These are phyloP conservation scores for Amauroascus niger DNA, from an alignment of 2,329 filamentous ascomycete species.

Conservation along the genomic window DNA sequence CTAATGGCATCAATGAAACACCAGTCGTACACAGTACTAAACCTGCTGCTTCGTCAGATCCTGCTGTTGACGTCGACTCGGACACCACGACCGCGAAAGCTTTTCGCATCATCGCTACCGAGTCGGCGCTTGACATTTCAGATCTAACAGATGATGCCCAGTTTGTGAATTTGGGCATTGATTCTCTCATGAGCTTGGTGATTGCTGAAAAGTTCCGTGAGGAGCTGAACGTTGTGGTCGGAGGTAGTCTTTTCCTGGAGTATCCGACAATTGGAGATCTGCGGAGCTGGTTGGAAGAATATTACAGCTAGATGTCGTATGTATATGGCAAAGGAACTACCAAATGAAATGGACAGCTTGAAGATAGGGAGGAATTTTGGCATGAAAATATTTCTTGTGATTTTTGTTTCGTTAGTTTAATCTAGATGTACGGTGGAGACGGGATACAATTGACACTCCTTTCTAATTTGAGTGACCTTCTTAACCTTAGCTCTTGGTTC, in stretches of 20 bases:
- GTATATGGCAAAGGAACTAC: not conserved
- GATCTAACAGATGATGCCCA: conserved; percentile 11
- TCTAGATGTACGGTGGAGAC: too few species aligned
- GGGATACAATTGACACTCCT: too few species aligned
- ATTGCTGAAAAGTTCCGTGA: conserved; percentile 27
- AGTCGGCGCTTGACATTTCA: conserved; percentile 7
- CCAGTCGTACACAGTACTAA: not conserved
- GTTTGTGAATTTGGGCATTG: conserved; percentile 27
- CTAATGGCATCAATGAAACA: not conserved
- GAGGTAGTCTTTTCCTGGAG: conserved; percentile 5
- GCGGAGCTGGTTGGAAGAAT: conserved; percentile 1
- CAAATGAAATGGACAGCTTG: too few species aligned
- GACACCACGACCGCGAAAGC: not conserved
- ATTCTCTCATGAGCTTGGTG: conserved; percentile 31
- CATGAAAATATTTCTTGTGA: too few species aligned
- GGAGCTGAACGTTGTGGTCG: conserved; percentile 20
- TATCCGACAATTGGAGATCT: conserved; percentile 7
- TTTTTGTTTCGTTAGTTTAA: too few species aligned
- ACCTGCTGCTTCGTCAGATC: not conserved
- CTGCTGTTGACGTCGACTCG: not conserved
- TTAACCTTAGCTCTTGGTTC: too few species aligned
- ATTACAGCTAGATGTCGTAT: not conserved
- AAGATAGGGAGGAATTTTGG: too few species aligned
- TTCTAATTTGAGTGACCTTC: too few species aligned
- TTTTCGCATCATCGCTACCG: conserved; percentile 11